Evolutionary conservation across 164 flowering plant genomes (phyloP), one percentile per base, ranked within the genome.

Genomic region (Euptelea pleiosperma): DNA sequence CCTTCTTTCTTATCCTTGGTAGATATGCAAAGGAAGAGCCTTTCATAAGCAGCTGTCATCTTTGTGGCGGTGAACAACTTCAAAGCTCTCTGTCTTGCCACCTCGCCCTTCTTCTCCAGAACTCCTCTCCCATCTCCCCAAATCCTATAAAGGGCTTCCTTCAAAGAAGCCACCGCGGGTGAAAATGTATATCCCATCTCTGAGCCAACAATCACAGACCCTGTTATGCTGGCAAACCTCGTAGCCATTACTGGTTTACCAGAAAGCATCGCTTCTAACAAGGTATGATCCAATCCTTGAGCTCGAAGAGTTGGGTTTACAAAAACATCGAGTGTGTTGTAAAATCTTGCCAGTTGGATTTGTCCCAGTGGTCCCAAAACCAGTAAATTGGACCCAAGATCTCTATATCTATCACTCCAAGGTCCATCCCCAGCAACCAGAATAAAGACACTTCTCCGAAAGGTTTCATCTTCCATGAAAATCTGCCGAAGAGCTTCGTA

Each of bases 371-470:
- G 79, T 16, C 93, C 96, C 57, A 89, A 60, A 62, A 86, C 87
- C 11, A 74, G 52, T 9, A 81, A 28, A 56, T 78, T 81, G 2
- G 77, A 14, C 1, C 93, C 84, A 2, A 86, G 79, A 6, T 77
- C 84, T 71, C 66, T 75, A 59, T 82, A 86, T 58, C 83, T 68
- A 24, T 33, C 63, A 30, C 80, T 78, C 89, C 96, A 84, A 12
- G 96, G 93, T 44, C 93, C 96, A 68, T 79, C 77, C 33, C 96
- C 93, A 7, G 89, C 93, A n/a, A 89, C 80, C 10, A 86, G 72
- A 58, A 81, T 67, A 39, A 70, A 52, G 16, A 70, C 70, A 31
- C 49, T 59, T 28, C 56, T 65, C 49, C 58, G 50, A 34, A 76
- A 81, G 14, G 45, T 57, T 4, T 58, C 62, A 15, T 75, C 72